A percentile compares a stretch with the other conserved stretches of the same genome.
Conservation (phyloP, 129 eudicot genomes). For the Oenanthe sinensis region DNA sequence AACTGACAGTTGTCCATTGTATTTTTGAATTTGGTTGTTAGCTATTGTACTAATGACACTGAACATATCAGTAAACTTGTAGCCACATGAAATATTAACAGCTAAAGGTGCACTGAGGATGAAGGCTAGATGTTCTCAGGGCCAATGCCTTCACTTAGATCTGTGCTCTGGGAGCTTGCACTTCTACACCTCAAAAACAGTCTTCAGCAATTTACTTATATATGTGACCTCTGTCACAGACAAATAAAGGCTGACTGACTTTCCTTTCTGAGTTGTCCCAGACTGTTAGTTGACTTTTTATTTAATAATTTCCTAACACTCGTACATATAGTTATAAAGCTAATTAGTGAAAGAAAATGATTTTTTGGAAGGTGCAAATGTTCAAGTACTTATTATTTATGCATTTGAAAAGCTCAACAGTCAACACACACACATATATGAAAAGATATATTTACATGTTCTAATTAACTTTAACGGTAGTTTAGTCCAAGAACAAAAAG, state of each 20-base stretch:
- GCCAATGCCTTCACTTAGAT: neutral
- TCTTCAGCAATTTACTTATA: neutral
- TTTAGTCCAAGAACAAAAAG: neutral
- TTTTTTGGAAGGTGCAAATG: neutral
- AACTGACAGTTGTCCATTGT: neutral
- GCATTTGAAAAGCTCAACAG: neutral
- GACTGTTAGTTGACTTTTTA: neutral
- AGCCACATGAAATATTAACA: neutral
- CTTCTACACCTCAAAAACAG: neutral
- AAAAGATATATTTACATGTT: neutral
- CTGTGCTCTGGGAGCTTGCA: conserved; percentile 1
- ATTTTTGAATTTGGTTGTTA: neutral
- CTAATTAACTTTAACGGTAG: neutral
- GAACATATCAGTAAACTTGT: neutral
- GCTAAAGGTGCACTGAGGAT: neutral
- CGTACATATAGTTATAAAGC: neutral
- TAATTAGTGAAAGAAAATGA: neutral
- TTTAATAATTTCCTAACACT: neutral
- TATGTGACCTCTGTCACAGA: neutral
- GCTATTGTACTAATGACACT: neutral
- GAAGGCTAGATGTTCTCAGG: conserved; percentile 5
- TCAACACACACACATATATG: no score
- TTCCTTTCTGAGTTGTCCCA: neutral
- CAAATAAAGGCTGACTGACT: neutral
- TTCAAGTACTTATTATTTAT: no score